Base-by-base conservation (phyloP, 2,329 filamentous ascomycete species). In the Didymella arachidicola region DNA sequence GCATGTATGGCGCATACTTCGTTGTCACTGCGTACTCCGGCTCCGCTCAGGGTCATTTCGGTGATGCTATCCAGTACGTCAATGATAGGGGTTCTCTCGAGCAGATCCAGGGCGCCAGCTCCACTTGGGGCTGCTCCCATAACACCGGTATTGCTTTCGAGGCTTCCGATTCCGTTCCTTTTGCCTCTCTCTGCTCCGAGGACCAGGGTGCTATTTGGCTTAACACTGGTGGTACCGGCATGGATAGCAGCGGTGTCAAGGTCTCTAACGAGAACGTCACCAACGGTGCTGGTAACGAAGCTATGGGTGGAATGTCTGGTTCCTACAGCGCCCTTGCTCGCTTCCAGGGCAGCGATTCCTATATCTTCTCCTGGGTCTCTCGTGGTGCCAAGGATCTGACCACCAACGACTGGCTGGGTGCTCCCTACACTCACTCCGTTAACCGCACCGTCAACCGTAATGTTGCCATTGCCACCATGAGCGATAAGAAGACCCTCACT, bases 81-180 rank as follows among this genome's bases (percentile, higher is more conserved):
- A 72, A 75, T 34, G 72, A 79, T 12, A 66, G 78, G 18, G 86
- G 86, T 12, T 80, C 77, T 7, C 72, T 87, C 3, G 74, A 83
- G 63, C 77, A 73, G 11, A 86, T 87, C 59, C 47, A 71, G 1
- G 84, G 84, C 1, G 84, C 85, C 2, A 81, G 81, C 42, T 85
- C 81, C 55, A 78, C 79, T 14, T 88, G 85, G 81, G 86, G 86
- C 18, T 88, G 86, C 78, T 85, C 82, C 6, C 85, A 88, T 79
- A 88, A 88, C 76, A 87, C 85, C 1, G 86, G 86, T 55, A 88
- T 88, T 54, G 85, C 84, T 6, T 82, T 88, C 53, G 86, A 87
- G 70, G 84, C 82, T 18, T 84, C 86, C 19, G 84, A 86, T 48
- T 81, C 79, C 14, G 77, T 82, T 18, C 86, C 86, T 4, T 88